These are phyloP conservation scores for Bocquillonia castaneifolia DNA, from an alignment of 441 rosid species.

Conservation along the genomic window DNA sequence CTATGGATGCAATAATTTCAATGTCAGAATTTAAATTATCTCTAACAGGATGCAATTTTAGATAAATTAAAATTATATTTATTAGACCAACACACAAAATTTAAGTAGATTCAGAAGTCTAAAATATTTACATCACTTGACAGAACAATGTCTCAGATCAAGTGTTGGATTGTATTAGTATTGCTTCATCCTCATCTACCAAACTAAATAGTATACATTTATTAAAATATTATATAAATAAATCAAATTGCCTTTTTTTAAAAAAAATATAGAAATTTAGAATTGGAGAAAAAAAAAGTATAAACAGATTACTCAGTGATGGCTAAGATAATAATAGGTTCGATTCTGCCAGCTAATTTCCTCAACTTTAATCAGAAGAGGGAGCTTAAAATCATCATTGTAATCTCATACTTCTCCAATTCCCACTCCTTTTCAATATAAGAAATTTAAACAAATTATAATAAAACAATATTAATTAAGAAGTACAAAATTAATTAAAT, in stretches of 20 bases:
- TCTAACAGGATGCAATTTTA: too few species aligned
- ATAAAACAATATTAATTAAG: background rate
- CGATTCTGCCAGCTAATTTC: conserved; percentile 82
- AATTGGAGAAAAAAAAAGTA: background rate
- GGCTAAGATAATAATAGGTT: conserved; percentile 54
- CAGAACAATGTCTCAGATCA: conserved; percentile 56
- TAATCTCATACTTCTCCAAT: conserved; percentile 24
- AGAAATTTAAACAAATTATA: background rate
- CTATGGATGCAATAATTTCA: background rate
- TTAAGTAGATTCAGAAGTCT: conserved; percentile 55
- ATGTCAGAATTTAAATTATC: too few species aligned
- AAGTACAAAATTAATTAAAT: too few species aligned
- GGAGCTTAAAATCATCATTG: conserved; percentile 72
- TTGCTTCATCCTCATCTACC: conserved; percentile 50
- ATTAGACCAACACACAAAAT: too few species aligned
- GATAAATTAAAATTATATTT: too few species aligned
- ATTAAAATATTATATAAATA: too few species aligned
- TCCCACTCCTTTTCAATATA: background rate
- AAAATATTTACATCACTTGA: conserved; percentile 34
- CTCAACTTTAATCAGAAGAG: conserved; percentile 66
- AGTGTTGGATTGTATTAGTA: conserved; percentile 65
- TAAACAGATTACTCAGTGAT: conserved; percentile 64
- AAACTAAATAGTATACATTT: too few species aligned
- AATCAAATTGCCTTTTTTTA: too few species aligned
- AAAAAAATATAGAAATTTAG: too few species aligned